Percentiles rank a stretch among this genome's conserved stretches.
Conservation (phyloP, 78 protist genomes). For the Dictyostelium citrinum region DNA sequence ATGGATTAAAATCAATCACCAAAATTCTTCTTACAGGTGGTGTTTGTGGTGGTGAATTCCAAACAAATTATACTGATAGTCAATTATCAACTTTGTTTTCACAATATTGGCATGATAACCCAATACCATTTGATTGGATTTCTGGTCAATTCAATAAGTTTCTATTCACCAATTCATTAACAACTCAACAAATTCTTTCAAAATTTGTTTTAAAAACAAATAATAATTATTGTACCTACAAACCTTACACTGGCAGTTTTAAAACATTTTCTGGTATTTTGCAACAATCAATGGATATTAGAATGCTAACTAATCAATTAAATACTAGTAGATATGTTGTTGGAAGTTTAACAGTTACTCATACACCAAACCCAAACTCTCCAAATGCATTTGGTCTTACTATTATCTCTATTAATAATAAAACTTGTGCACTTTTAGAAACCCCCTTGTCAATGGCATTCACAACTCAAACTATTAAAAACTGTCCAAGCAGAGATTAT, state of each 20-base stretch:
- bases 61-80: neutral
- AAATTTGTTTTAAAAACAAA: neutral
- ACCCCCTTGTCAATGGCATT: neutral
- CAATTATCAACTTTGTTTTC: neutral
- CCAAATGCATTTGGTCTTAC: neutral
- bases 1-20: neutral
- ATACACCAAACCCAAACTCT: neutral
- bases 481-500: neutral
- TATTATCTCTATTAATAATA: neutral
- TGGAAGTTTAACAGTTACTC: neutral
- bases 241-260: neutral
- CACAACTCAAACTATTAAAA: neutral
- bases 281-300: neutral
- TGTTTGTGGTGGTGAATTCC: neutral
- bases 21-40: neutral
- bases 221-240: neutral
- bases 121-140: neutral
- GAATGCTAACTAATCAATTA: neutral
- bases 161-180: neutral
- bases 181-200: neutral
- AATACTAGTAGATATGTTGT: neutral
- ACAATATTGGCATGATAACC: neutral
- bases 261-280: neutral
- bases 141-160: neutral
- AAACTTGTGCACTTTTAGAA: neutral